These are phyloP conservation scores for Knufia fluminis DNA, from an alignment of 2,329 filamentous ascomycete genomes.

Conservation along the genomic window DNA sequence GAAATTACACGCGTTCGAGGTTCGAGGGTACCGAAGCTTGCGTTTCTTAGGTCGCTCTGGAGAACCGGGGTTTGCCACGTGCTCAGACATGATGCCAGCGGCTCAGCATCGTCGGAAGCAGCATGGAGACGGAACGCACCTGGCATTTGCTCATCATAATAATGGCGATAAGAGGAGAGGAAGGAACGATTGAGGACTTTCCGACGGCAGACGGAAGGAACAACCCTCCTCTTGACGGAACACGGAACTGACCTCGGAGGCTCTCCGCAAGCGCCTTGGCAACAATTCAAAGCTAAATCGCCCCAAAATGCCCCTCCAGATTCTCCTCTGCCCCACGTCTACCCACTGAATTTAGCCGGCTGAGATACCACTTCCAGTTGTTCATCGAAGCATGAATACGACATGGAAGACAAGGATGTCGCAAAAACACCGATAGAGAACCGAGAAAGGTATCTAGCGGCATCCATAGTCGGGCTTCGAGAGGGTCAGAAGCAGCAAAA, in stretches of 20 bases:
- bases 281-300: neutral
- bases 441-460: neutral
- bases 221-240: neutral
- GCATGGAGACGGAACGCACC: neutral
- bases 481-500: neutral
- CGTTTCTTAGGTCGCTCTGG: slow-evolving; percentile 15
- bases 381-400: neutral
- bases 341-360: neutral
- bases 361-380: neutral
- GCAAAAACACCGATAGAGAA: neutral
- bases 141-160: too few relatives aligned
- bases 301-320: neutral
- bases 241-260: neutral
- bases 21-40: slow-evolving; percentile 21
- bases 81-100: neutral
- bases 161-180: too few relatives aligned
- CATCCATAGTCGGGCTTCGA: neutral
- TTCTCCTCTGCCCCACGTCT: neutral
- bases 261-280: neutral
- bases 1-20: slow-evolving; percentile 19
- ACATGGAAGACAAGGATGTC: neutral
- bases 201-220: slow-evolving; percentile 2
- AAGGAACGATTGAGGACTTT: too few relatives aligned
- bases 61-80: neutral
- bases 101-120: neutral